A percentile compares a stretch with the other conserved stretches of the same genome.
Evolutionary conservation across 129 eudicot genomes (phyloP).

Genomic region (Pseudognaphalium luteoalbum): DNA sequence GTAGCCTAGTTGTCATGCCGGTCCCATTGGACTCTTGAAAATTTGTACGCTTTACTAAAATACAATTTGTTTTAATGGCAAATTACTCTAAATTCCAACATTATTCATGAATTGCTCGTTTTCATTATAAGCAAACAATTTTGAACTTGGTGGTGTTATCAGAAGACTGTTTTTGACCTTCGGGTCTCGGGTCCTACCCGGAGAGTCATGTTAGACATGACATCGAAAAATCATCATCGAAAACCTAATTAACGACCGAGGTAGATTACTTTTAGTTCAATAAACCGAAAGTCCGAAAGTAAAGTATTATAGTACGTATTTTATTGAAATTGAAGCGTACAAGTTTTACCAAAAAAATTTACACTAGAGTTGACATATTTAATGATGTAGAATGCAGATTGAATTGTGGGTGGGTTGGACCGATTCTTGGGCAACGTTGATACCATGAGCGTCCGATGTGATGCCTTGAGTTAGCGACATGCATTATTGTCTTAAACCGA

Average conservation of each 20-base stretch:
- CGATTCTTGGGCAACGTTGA: constrained; percentile 2
- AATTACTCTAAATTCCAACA: background rate
- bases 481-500: background rate
- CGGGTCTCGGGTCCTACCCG: constrained; percentile 12
- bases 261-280: too few relatives aligned
- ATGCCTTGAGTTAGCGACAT: constrained; percentile 10
- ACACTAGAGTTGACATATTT: constrained; percentile 17
- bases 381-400: background rate
- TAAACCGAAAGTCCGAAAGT: too few relatives aligned
- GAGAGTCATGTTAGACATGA: background rate
- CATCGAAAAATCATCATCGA: background rate
- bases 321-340: too few relatives aligned
- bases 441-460: background rate
- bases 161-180: background rate
- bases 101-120: background rate
- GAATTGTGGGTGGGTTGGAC: constrained; percentile 24
- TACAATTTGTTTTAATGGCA: background rate
- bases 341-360: too few relatives aligned
- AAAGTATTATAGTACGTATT: too few relatives aligned
- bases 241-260: too few relatives aligned
- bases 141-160: background rate
- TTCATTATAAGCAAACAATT: too few relatives aligned
- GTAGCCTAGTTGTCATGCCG: constrained; percentile 16
- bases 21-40: constrained; percentile 15
- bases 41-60: background rate